phyloP scores from a whole-genome alignment of 2,329 filamentous ascomycete genomes.

The Pyrenochaeta sp. region DNA sequence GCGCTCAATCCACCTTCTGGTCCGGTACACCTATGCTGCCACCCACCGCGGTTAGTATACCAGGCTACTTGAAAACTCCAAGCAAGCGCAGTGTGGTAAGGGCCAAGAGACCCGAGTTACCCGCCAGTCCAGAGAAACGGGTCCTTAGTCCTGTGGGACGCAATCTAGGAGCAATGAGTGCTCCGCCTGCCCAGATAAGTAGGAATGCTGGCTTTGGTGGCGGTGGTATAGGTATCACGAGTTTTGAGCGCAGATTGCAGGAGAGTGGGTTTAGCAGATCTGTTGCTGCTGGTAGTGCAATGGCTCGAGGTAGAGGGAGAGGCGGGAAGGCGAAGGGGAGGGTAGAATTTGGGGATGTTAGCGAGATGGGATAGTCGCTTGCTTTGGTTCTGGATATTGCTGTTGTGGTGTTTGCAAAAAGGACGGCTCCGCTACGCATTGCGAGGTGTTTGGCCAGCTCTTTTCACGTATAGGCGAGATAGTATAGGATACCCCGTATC shows the following conservation, averaged over 20 bases:
- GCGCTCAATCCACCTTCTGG: slow-evolving; percentile 32
- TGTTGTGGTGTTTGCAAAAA: background rate
- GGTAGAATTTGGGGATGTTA: slow-evolving; percentile 35
- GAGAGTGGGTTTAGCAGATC: slow-evolving; percentile 38
- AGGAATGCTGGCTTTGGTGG: background rate
- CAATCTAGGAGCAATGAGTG: slow-evolving; percentile 35
- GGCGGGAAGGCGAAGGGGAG: slow-evolving; percentile 21
- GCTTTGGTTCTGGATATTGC: background rate
- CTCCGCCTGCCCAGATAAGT: slow-evolving; percentile 33
- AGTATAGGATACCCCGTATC: slow-evolving; percentile 7
- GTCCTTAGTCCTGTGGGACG: slow-evolving; percentile 12
- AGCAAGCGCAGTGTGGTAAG: slow-evolving; percentile 51
- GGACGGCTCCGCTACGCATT: too few relatives aligned
- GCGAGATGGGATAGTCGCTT: slow-evolving; percentile 23
- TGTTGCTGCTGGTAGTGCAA: slow-evolving; percentile 18
- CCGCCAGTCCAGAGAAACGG: slow-evolving; percentile 35
- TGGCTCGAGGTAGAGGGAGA: slow-evolving; percentile 12
- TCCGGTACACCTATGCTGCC: slow-evolving; percentile 37
- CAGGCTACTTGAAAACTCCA: slow-evolving; percentile 58
- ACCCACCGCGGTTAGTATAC: slow-evolving; percentile 18
- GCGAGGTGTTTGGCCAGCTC: background rate
- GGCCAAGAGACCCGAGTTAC: slow-evolving; percentile 41
- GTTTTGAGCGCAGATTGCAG: slow-evolving; percentile 43
- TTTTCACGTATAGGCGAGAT: background rate
- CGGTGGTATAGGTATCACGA: slow-evolving; percentile 32